These are phyloP conservation scores for Sphenostylis stenocarpa DNA, from an alignment of 306 rosid genomes.

Conservation along the genomic window DNA sequence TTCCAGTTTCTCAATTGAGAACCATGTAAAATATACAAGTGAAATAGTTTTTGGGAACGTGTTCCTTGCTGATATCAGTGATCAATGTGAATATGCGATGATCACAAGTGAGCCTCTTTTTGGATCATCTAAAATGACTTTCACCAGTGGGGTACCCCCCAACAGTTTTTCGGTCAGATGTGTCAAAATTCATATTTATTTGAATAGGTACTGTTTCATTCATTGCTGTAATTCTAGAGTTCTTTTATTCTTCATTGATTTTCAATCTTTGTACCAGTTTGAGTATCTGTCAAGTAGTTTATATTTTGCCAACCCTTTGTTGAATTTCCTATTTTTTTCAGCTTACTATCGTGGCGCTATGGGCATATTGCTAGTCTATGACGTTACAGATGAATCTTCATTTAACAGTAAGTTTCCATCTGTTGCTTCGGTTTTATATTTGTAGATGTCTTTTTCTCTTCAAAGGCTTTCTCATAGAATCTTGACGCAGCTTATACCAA, in stretches of 20 bases:
- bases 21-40: background rate
- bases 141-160: background rate
- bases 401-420: constrained; percentile 67
- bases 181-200: constrained; percentile 9
- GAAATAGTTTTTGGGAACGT: background rate
- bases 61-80: background rate
- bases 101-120: background rate
- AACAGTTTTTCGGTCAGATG: background rate
- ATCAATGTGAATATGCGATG: background rate
- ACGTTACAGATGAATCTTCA: constrained; percentile 92
- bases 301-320: constrained; percentile 1
- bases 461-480: constrained; percentile 8
- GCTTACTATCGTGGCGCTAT: constrained; percentile 99
- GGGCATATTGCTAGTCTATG: constrained; percentile 96
- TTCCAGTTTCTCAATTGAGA: constrained; percentile 4
- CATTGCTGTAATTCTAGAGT: background rate
- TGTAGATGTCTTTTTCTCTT: constrained; percentile 25
- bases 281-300: background rate
- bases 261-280: background rate
- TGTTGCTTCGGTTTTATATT: constrained; percentile 20
- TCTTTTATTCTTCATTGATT: background rate
- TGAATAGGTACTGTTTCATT: background rate
- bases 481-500: constrained; percentile 25
- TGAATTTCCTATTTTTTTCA: constrained; percentile 30
- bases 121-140: background rate